These are phyloP conservation scores for Trametes coccinea DNA, from an alignment of 768 basidiomycete genomes.

Conservation along the genomic window DNA sequence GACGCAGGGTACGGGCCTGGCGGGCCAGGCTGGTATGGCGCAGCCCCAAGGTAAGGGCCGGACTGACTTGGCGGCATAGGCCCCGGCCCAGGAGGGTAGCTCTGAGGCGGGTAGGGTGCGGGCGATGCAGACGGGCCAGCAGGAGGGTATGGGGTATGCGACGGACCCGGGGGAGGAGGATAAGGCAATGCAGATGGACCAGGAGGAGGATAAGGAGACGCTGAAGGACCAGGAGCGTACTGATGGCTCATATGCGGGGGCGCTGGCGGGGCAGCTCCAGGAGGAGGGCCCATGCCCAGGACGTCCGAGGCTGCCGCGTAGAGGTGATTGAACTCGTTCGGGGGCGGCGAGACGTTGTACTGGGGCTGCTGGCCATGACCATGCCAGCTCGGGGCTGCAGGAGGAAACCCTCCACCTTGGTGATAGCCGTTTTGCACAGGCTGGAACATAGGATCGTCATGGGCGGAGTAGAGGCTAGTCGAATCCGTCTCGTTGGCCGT, in stretches of 20 bases:
- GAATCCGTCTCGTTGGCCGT: constrained; percentile 38
- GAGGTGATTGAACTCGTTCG: constrained; percentile 52
- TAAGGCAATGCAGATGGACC: constrained; percentile 9
- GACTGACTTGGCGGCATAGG: constrained; percentile 22
- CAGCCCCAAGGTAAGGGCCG: constrained; percentile 19
- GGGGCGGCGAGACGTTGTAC: constrained; percentile 17
- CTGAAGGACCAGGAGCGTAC: constrained; percentile 13
- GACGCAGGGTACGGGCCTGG: constrained; percentile 26
- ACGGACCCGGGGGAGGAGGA: constrained; percentile 17
- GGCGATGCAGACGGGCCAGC: constrained; percentile 13
- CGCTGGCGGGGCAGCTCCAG: constrained; percentile 31
- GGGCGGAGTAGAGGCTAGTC: constrained; percentile 36
- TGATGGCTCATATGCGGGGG: constrained; percentile 23
- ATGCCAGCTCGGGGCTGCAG: constrained; percentile 17
- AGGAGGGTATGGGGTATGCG: constrained; percentile 16
- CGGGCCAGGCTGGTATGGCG: constrained; percentile 19
- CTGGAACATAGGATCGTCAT: constrained; percentile 35
- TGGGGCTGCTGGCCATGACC: constrained; percentile 17
- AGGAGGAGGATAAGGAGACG: constrained; percentile 17
- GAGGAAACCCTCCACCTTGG: constrained; percentile 7
- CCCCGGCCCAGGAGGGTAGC: constrained; percentile 11
- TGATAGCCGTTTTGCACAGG: constrained; percentile 16
- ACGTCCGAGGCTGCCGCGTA: constrained; percentile 81
- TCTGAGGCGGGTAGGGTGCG: constrained; percentile 12
- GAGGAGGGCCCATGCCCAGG: constrained; percentile 73